phyloP scores from a whole-genome alignment of 345 rosid genomes.

The Trapa incisa region DNA sequence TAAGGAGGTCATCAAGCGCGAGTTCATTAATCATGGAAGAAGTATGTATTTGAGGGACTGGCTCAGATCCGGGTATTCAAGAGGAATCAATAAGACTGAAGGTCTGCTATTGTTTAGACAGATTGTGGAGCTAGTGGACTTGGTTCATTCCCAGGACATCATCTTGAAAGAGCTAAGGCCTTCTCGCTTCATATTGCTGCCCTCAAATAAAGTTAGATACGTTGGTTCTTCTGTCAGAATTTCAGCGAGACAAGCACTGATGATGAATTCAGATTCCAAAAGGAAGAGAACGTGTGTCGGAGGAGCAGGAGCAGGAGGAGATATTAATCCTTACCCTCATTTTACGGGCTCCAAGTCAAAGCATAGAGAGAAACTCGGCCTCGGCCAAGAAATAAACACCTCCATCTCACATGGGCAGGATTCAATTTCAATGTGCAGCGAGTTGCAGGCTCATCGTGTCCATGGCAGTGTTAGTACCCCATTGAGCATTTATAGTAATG shows the following conservation, averaged over 20 bases:
- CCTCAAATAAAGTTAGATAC: slow-evolving; percentile 39
- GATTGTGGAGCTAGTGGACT: slow-evolving; percentile 57
- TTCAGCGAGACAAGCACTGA: slow-evolving; percentile 13
- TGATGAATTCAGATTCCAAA: slow-evolving; percentile 17
- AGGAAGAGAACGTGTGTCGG: slow-evolving; percentile 31
- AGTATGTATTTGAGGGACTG: slow-evolving; percentile 51
- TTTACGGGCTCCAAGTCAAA: slow-evolving; percentile 7
- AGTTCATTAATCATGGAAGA: slow-evolving; percentile 14
- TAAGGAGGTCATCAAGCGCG: slow-evolving; percentile 11
- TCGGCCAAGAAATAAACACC: slow-evolving; percentile 2
- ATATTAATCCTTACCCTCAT: not conserved
- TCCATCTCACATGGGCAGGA: slow-evolving; percentile 1
- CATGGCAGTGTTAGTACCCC: slow-evolving; percentile 16
- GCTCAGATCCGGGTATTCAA: slow-evolving; percentile 27
- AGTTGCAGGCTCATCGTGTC: not conserved
- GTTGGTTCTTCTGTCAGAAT: slow-evolving; percentile 34
- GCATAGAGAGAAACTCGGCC: slow-evolving; percentile 1
- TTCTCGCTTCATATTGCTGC: slow-evolving; percentile 32
- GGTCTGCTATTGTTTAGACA: slow-evolving; percentile 43
- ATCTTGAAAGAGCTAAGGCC: slow-evolving; percentile 45
- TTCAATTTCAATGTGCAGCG: not conserved
- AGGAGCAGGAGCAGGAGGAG: slow-evolving; percentile 15
- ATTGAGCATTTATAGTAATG: not conserved
- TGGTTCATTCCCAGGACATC: slow-evolving; percentile 49
- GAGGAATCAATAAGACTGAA: slow-evolving; percentile 27